A percentile compares a stretch with the other conserved stretches of the same genome.
These are phyloP conservation scores for Fraxinus baroniana DNA, from an alignment of 305 asterid species.

Conservation along the genomic window DNA sequence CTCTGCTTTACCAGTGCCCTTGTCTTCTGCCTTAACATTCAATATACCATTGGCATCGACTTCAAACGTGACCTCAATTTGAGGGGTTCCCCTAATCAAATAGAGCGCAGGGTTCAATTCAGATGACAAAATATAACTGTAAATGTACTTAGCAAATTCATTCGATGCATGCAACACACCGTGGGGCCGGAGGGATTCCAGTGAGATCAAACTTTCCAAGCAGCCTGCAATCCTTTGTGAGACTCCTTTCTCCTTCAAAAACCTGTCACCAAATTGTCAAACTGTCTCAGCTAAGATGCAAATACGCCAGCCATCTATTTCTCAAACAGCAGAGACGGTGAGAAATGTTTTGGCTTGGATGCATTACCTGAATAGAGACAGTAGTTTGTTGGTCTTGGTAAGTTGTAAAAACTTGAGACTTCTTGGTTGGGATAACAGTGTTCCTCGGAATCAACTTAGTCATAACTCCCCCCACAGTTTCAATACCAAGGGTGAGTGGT, in stretches of 20 bases:
- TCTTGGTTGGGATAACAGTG: conserved; percentile 55
- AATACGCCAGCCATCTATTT: not conserved
- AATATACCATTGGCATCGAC: not conserved
- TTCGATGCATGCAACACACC: conserved; percentile 33
- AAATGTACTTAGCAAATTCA: not conserved
- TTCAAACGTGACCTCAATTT: not conserved
- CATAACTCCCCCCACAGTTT: conserved; percentile 23
- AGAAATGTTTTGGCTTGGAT: not conserved
- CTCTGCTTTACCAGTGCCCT: conserved; percentile 44
- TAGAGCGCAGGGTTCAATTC: not conserved
- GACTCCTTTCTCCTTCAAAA: conserved; percentile 90
- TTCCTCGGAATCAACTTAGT: conserved; percentile 26
- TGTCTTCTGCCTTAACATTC: not conserved
- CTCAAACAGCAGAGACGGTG: not conserved
- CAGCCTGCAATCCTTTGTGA: conserved; percentile 82
- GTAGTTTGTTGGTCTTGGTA: conserved; percentile 23
- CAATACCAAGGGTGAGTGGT: conserved; percentile 42
- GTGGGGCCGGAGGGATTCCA: conserved; percentile 95
- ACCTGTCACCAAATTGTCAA: conserved; percentile 41
- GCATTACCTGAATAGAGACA: conserved; percentile 24
- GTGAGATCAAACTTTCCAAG: conserved; percentile 88
- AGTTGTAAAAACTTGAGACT: conserved; percentile 55
- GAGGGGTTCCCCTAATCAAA: conserved; percentile 4
- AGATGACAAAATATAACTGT: not conserved
- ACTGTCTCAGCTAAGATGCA: not conserved